These are phyloP conservation scores for Thymus mandschuricus DNA, from an alignment of 257 asterid species.

Conservation along the genomic window DNA sequence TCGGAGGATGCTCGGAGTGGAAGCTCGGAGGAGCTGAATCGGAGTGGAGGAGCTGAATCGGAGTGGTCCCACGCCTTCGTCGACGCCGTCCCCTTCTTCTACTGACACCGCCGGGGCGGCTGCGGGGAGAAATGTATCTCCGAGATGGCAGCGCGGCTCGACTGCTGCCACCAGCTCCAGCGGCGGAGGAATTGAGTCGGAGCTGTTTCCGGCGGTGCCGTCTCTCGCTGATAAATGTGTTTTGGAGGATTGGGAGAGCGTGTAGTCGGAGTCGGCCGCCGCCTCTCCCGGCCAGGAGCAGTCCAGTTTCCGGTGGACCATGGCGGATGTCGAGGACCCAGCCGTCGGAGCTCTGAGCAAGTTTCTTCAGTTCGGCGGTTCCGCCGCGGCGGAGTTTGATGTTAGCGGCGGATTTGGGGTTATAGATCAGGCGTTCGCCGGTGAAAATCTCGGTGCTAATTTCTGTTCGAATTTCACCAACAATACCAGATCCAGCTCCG, in stretches of 20 bases:
- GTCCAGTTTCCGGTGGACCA: too few relatives aligned
- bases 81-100: constrained; percentile 78
- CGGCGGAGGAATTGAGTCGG: constrained; percentile 62
- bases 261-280: too few relatives aligned
- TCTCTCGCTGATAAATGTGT: constrained; percentile 18
- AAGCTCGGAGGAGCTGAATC: too few relatives aligned
- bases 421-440: too few relatives aligned
- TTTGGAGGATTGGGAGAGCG: too few relatives aligned
- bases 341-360: constrained; percentile 56
- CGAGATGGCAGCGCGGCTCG: constrained; percentile 77
- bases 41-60: constrained; percentile 30
- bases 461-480: constrained; percentile 43
- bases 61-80: constrained; percentile 62
- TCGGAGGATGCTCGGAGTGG: too few relatives aligned
- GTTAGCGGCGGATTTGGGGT: too few relatives aligned
- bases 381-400: constrained; percentile 50
- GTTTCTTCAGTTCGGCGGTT: constrained; percentile 57
- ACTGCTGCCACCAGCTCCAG: constrained; percentile 69
- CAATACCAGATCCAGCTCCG: constrained; percentile 40
- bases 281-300: too few relatives aligned
- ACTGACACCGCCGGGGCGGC: constrained; percentile 48
- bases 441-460: constrained; percentile 37
- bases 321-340: constrained; percentile 78
- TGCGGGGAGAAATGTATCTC: constrained; percentile 60
- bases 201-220: constrained; percentile 51